Conservation (phyloP, 169 alveolate genomes). For the Eimeria necatrix region DNA sequence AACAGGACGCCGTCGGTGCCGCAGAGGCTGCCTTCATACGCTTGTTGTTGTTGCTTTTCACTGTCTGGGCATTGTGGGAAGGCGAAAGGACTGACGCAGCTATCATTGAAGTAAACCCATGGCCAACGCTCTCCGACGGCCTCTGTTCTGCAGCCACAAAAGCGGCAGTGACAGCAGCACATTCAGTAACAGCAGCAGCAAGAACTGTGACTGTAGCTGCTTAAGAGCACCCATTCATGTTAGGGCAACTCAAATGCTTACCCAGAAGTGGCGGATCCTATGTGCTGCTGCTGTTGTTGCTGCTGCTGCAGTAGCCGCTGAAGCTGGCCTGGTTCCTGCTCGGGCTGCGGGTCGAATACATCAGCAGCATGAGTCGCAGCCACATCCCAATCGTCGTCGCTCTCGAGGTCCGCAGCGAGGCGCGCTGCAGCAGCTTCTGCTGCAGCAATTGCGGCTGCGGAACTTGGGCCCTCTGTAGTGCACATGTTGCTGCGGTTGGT, state of each 20-base stretch:
- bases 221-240: not conserved
- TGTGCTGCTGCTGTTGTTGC: constrained; percentile 46
- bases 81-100: constrained; percentile 47
- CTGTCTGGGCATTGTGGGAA: constrained; percentile 16
- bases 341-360: not conserved
- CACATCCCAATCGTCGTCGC: constrained; percentile 54
- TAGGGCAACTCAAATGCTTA: not conserved
- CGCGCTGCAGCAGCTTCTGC: constrained; percentile 52
- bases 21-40: constrained; percentile 16
- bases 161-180: not conserved
- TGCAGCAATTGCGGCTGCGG: not conserved
- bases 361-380: not conserved
- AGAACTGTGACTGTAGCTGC: not conserved
- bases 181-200: constrained; percentile 23
- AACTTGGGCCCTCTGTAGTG: not conserved
- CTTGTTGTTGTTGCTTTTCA: constrained; percentile 3
- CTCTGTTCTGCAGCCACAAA: constrained; percentile 25
- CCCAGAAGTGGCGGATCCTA: not conserved
- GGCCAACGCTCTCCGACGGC: constrained; percentile 41
- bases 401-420: constrained; percentile 31
- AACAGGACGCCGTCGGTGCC: not conserved
- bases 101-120: constrained; percentile 74
- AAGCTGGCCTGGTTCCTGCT: constrained; percentile 44
- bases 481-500: not conserved
- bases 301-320: constrained; percentile 57